Evolutionary conservation across 1,284 basidiomycete genomes (phyloP).

Genomic region (Xanthoconium separans): DNA sequence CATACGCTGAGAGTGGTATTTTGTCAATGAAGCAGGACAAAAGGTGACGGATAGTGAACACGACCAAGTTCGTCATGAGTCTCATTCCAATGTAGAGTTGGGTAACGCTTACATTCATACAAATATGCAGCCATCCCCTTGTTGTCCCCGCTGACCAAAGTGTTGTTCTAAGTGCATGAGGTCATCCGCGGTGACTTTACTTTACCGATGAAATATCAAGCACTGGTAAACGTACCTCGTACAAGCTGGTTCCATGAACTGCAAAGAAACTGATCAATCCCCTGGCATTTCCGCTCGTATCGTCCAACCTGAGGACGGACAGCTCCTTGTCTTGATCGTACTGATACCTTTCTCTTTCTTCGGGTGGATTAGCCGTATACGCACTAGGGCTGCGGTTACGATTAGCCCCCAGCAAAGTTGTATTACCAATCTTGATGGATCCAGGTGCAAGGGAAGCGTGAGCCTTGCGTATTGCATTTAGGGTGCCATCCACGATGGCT

Average conservation of each 20-base stretch:
- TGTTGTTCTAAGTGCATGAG: slow-evolving; percentile 60
- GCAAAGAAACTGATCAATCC: slow-evolving; percentile 77
- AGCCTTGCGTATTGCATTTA: slow-evolving; percentile 67
- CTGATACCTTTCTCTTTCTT: slow-evolving; percentile 63
- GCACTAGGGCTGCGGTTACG: slow-evolving; percentile 74
- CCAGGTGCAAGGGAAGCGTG: slow-evolving; percentile 64
- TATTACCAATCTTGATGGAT: slow-evolving; percentile 63
- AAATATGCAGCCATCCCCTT: slow-evolving; percentile 82
- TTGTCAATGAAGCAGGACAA: neutral
- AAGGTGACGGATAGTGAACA: neutral
- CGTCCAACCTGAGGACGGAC: slow-evolving; percentile 64
- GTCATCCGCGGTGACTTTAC: neutral
- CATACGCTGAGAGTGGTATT: slow-evolving; percentile 41
- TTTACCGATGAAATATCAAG: neutral
- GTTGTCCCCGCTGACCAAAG: slow-evolving; percentile 73
- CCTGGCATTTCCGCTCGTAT: slow-evolving; percentile 51
- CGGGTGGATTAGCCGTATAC: slow-evolving; percentile 69
- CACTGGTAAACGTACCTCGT: slow-evolving; percentile 50
- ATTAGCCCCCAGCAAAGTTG: slow-evolving; percentile 65
- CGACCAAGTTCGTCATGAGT: neutral
- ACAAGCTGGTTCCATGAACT: slow-evolving; percentile 79
- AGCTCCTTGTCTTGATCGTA: slow-evolving; percentile 74
- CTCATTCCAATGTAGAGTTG: neutral
- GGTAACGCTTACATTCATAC: slow-evolving; percentile 56
- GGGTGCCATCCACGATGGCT: slow-evolving; percentile 69